Evolutionary conservation across 2,329 filamentous ascomycete species (phyloP), one percentile per base, ranked within the genome.

Genomic region (Pseudogymnoascus destructans): DNA sequence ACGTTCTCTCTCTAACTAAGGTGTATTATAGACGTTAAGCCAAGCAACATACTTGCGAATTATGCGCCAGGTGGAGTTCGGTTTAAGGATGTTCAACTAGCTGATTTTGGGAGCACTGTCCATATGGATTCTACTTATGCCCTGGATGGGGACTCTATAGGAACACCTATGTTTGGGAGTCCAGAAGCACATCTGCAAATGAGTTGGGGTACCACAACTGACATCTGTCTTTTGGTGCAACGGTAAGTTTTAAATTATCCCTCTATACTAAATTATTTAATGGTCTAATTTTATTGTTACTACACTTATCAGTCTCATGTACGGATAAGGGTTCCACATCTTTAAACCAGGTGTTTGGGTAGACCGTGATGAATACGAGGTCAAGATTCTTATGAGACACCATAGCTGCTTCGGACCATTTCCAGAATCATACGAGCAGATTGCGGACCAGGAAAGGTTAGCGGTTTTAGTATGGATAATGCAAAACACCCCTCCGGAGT

Each of bases 201-300:
- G 38, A 65, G 62, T 54, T 73, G 25, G 70, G 70, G 70, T 69
- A 46, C 69, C 67, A 36, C 71, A 19, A 67, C 69, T 42, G 70
- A 73, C 58, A 72, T 73, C 60, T 73, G 70, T 73, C 71, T 42
- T 71, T 72, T 60, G 69, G 71, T 38, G 62, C 69, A 52, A 68
- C 68, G 61, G 70, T 69, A 63, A 58, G 68, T 67, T 15, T 35
- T 38, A 46, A 55, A 55, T 55, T 55, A 27, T 32, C 55, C 56
- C 30, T 35, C 11, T 49, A 9, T 36, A 21, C 30, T 36, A 8
- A 38, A 10, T 40, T 23, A 58, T 35, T 23, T 38, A n/a, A 42
- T 19, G 25, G 11, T 32, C 30, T 32, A 32, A 32, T 27, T 42
- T 23, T 49, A 40, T 21, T 5, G 59, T 15, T 56, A 36, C 38